Conservation (phyloP, 2,329 filamentous ascomycete genomes). For the Aspergillus vadensis region DNA sequence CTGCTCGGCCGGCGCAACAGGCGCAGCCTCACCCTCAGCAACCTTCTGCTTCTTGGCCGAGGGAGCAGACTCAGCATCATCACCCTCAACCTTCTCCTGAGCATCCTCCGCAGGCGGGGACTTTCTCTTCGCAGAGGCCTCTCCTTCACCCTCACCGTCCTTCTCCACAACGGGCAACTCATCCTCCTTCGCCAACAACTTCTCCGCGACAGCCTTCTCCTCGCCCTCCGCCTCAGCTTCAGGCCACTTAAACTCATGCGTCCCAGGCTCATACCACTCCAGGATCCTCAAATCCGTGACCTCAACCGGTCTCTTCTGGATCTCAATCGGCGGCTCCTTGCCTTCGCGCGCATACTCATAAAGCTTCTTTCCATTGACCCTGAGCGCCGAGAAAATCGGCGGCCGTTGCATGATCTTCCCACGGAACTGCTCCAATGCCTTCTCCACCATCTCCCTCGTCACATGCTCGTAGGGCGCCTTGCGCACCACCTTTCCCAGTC, state of each 20-base stretch:
- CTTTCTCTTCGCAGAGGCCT: constrained; percentile 28
- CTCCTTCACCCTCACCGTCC: constrained; percentile 35
- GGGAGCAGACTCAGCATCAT: constrained; percentile 29
- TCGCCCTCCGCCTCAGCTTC: too few relatives aligned
- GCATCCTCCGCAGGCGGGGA: constrained; percentile 28
- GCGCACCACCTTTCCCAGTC: constrained; percentile 77
- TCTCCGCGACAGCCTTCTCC: constrained; percentile 61
- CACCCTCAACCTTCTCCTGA: constrained; percentile 16
- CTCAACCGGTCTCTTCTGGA: constrained; percentile 76
- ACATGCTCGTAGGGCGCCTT: constrained; percentile 77
- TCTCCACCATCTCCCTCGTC: constrained; percentile 75
- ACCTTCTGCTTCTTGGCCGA: constrained; percentile 36
- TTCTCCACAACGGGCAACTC: constrained; percentile 24
- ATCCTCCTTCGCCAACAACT: constrained; percentile 53
- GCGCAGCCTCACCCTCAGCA: constrained; percentile 26
- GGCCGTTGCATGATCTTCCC: constrained; percentile 88
- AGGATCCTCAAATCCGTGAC: constrained; percentile 76
- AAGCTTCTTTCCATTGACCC: constrained; percentile 88
- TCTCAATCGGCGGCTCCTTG: constrained; percentile 79
- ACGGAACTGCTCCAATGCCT: constrained; percentile 71
- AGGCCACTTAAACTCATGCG: constrained; percentile 78
- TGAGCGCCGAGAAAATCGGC: constrained; percentile 88
- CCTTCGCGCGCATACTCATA: constrained; percentile 96
- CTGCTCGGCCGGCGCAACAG: constrained; percentile 9
- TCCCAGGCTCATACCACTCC: constrained; percentile 80